Conservation (phyloP, 257 asterid genomes). For the Gentiana macrophylla region DNA sequence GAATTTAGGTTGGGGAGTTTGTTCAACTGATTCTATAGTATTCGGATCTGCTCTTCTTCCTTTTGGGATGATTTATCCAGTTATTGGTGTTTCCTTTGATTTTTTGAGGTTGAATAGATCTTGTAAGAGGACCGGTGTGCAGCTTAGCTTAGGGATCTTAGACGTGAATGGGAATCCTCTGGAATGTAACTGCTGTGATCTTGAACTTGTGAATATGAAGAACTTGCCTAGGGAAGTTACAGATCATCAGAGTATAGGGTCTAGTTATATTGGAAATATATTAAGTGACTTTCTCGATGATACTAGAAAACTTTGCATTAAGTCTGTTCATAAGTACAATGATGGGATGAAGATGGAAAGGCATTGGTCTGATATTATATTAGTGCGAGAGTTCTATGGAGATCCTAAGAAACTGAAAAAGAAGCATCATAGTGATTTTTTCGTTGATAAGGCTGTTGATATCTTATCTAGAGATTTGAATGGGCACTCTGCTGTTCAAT, state of each 20-base stretch:
- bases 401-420: slow-evolving; percentile 28
- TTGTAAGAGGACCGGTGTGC: slow-evolving; percentile 27
- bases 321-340: slow-evolving; percentile 36
- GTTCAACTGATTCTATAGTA: slow-evolving; percentile 54
- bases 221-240: slow-evolving; percentile 19
- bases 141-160: slow-evolving; percentile 50
- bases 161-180: slow-evolving; percentile 68
- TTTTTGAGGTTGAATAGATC: slow-evolving; percentile 20
- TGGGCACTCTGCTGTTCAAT: slow-evolving; percentile 18
- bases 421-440: slow-evolving; percentile 21
- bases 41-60: slow-evolving; percentile 76
- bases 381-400: slow-evolving; percentile 45
- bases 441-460: slow-evolving; percentile 52
- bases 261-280: slow-evolving; percentile 18
- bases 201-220: slow-evolving; percentile 48
- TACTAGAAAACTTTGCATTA: slow-evolving; percentile 41
- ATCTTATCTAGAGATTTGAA: slow-evolving; percentile 47
- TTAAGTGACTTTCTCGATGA: slow-evolving; percentile 29
- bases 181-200: slow-evolving; percentile 62
- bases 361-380: slow-evolving; percentile 23
- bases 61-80: slow-evolving; percentile 69
- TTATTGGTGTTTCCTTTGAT: slow-evolving; percentile 35
- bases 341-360: slow-evolving; percentile 21
- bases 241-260: slow-evolving; percentile 22
- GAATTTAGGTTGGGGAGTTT: slow-evolving; percentile 67